Percentiles rank a stretch among this genome's conserved stretches.
Evolutionary conservation across 2,329 filamentous ascomycete genomes (phyloP).

Genomic region (Curvularia lunata): DNA sequence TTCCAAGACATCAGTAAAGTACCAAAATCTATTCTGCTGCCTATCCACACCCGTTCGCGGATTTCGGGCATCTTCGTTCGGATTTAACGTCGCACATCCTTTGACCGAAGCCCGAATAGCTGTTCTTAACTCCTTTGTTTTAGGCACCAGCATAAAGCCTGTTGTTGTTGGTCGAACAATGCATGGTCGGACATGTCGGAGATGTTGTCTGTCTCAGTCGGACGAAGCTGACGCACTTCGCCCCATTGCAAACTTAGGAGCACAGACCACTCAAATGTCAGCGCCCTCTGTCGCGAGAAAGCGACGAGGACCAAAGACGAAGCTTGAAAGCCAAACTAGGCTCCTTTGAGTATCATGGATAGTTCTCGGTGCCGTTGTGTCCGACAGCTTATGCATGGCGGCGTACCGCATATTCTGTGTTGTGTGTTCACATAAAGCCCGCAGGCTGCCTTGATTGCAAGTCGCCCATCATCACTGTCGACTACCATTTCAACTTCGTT

Average conservation of each 20-base stretch:
- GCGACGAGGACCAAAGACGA: background rate
- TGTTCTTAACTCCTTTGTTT: background rate
- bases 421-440: constrained; percentile 1
- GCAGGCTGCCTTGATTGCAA: background rate
- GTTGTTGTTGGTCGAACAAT: background rate
- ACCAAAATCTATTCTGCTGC: constrained; percentile 1
- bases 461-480: background rate
- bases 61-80: constrained; percentile 7
- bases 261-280: background rate
- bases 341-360: background rate
- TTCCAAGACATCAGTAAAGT: background rate
- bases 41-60: background rate
- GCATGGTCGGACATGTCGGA: background rate
- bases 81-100: constrained; percentile 1
- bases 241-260: background rate
- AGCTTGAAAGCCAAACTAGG: background rate
- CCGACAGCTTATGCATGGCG: background rate
- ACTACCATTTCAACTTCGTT: background rate
- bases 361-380: background rate
- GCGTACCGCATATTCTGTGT: background rate
- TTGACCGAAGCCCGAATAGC: background rate
- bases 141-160: constrained; percentile 11
- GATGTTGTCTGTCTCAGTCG: background rate
- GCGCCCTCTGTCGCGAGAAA: constrained; percentile 1
- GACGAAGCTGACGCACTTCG: background rate